phyloP scores from a whole-genome alignment of 306 rosid species.

The Inga oerstediana region DNA sequence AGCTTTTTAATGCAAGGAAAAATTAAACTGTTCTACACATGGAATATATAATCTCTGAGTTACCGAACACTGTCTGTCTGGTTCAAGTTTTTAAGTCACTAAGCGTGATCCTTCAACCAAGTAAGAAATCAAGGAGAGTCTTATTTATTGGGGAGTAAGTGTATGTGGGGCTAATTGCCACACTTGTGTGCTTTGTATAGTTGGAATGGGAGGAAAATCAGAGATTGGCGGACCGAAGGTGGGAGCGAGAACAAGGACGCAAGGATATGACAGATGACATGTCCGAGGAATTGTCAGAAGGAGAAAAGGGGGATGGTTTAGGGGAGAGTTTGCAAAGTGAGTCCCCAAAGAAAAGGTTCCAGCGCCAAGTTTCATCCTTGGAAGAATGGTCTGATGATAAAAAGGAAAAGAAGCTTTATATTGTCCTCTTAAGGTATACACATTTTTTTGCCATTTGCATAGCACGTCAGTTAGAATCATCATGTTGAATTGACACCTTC shows the following conservation, averaged over 20 bases:
- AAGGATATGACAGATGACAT: conserved; percentile 82
- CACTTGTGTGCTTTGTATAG: conserved; percentile 42
- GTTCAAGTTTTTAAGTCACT: conserved; percentile 22
- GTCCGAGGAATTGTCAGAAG: conserved; percentile 91
- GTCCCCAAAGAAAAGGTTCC: conserved; percentile 51
- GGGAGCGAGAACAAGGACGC: conserved; percentile 88
- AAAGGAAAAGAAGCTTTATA: conserved; percentile 76
- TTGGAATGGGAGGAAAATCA: conserved; percentile 84
- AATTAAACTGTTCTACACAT: background rate
- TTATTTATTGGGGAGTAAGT: background rate
- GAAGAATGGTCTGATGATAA: conserved; percentile 93
- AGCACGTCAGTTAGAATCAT: background rate
- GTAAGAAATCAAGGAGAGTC: conserved; percentile 14
- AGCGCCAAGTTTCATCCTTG: conserved; percentile 59
- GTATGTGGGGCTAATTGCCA: conserved; percentile 26
- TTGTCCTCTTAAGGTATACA: conserved; percentile 80
- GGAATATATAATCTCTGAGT: background rate
- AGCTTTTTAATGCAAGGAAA: no score
- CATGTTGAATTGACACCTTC: background rate
- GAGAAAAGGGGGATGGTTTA: conserved; percentile 71
- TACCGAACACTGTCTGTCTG: background rate
- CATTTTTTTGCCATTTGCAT: background rate
- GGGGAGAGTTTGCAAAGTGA: conserved; percentile 55
- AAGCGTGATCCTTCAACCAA: conserved; percentile 1
- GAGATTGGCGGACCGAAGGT: conserved; percentile 55